Evolutionary conservation across 23 red algal genomes (phyloP), one percentile per base, ranked within the genome.

Genomic region (Pyropia haitanensis): DNA sequence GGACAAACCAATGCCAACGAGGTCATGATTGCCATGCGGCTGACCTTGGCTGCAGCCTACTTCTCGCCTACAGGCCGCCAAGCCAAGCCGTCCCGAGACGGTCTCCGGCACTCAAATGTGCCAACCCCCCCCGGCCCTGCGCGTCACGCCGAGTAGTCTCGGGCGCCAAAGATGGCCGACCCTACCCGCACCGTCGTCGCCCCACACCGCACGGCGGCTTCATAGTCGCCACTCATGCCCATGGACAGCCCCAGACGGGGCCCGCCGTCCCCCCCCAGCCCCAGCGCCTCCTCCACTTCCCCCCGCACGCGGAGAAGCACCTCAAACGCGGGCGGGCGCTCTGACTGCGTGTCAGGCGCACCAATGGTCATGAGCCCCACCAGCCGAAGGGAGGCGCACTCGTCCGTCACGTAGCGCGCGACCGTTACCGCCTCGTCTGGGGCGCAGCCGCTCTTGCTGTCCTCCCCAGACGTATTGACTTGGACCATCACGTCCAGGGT

Each of bases 361-460:
- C 94, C 94, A 56, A 98, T 98, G 18, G 94, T 98, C 94, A 98
- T 98, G 23, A 98, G n/a, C 15, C 94, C 94, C 10, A 88, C 28
- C 46, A 98, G 61, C 2, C 73, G 44, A 50, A 98, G 66, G 25
- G 28, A 25, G 28, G 78, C 75, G 52, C 91, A 96, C 39, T 76
- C 54, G 15, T 61, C 23, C 28, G 58, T 58, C 1, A 98, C 77
- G 57, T 72, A 68, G 32, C 49, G 30, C 10, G 81, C 85, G 49
- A 98, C 28, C 1, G 74, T 69, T 23, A 65, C 71, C 17, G 88
- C 81, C 50, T 89, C 61, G 13, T 58, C 80, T 18, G 80, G 73
- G 19, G 52, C 24, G 19, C 80, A 80, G 24, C 94, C 94, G 0
- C 73, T 68, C 26, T 98, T 98, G 30, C 46, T 73, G 19, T 80